phyloP scores from a whole-genome alignment of 108 stramenopile species.

The Cyclotella sp. region DNA sequence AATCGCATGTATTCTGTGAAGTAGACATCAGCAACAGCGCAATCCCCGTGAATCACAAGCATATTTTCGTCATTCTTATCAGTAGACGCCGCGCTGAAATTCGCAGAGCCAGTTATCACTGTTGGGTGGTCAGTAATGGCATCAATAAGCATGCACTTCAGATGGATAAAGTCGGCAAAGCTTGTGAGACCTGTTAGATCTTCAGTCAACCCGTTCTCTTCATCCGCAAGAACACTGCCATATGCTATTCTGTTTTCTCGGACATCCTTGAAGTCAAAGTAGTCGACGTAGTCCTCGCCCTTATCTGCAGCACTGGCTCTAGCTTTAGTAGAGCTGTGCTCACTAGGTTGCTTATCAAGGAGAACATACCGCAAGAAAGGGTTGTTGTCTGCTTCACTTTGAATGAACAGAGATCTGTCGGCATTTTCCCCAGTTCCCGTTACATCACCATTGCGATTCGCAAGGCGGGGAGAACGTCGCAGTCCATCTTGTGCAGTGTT shows the following conservation, averaged over 20 bases:
- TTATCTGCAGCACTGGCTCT: conserved; percentile 30
- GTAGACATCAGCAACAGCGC: conserved; percentile 46
- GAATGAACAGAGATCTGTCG: background rate
- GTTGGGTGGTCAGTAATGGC: conserved; percentile 42
- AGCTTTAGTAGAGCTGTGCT: conserved; percentile 21
- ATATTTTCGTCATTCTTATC: conserved; percentile 52
- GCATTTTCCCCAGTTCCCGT: background rate
- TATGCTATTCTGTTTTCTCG: conserved; percentile 38
- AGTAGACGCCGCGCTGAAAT: conserved; percentile 45
- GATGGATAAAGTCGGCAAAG: conserved; percentile 45
- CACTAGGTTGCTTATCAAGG: conserved; percentile 48
- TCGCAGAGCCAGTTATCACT: conserved; percentile 46
- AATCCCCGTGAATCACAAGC: conserved; percentile 40
- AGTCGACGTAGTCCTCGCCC: conserved; percentile 31
- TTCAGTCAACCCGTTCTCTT: conserved; percentile 13
- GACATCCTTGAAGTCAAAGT: conserved; percentile 36
- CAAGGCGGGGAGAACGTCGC: conserved; percentile 42
- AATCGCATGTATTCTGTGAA: conserved; percentile 48
- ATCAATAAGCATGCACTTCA: conserved; percentile 47
- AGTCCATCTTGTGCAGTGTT: conserved; percentile 17
- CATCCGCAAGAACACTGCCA: conserved; percentile 28
- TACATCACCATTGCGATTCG: background rate
- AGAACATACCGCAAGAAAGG: conserved; percentile 39
- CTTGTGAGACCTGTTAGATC: conserved; percentile 42
- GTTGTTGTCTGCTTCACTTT: background rate